These are phyloP conservation scores for Neohortaea acidophila DNA, from an alignment of 495 filamentous ascomycete genomes.

Conservation along the genomic window DNA sequence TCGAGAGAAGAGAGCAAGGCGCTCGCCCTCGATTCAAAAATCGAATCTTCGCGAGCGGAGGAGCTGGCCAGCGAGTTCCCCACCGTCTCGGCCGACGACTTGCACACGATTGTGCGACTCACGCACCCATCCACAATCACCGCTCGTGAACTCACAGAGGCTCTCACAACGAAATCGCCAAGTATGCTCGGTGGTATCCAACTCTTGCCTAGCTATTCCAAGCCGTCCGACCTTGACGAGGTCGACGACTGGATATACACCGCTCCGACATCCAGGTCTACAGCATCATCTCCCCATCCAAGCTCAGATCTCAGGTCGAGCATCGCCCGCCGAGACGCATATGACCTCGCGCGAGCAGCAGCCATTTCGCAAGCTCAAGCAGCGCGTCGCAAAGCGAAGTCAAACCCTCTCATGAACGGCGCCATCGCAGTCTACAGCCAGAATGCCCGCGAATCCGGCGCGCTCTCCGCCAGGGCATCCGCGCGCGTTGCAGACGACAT, in stretches of 20 bases:
- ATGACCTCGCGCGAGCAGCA: constrained; percentile 29
- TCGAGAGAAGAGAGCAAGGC: constrained; percentile 14
- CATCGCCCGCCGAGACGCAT: constrained; percentile 20
- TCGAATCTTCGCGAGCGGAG: constrained; percentile 21
- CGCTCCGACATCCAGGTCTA: neutral
- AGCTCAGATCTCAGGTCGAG: constrained; percentile 6
- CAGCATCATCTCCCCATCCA: constrained; percentile 9
- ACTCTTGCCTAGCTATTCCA: constrained; percentile 29
- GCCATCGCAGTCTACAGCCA: constrained; percentile 52
- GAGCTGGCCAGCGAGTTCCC: constrained; percentile 43
- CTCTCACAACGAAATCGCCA: constrained; percentile 24
- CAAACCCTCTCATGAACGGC: constrained; percentile 48
- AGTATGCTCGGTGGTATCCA: constrained; percentile 18
- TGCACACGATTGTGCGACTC: constrained; percentile 38
- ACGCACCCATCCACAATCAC: constrained; percentile 40
- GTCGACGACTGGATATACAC: neutral
- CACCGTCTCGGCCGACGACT: constrained; percentile 28
- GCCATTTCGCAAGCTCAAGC: constrained; percentile 46
- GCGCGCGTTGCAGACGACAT: constrained; percentile 24
- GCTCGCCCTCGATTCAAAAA: constrained; percentile 25
- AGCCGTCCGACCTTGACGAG: constrained; percentile 12
- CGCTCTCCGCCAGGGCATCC: constrained; percentile 26
- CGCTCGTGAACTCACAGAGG: constrained; percentile 44
- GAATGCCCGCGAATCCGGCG: constrained; percentile 38
- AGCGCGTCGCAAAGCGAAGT: constrained; percentile 47